Conservation (phyloP, 2,329 filamentous ascomycete species). For the Pyrenochaeta sp. region DNA sequence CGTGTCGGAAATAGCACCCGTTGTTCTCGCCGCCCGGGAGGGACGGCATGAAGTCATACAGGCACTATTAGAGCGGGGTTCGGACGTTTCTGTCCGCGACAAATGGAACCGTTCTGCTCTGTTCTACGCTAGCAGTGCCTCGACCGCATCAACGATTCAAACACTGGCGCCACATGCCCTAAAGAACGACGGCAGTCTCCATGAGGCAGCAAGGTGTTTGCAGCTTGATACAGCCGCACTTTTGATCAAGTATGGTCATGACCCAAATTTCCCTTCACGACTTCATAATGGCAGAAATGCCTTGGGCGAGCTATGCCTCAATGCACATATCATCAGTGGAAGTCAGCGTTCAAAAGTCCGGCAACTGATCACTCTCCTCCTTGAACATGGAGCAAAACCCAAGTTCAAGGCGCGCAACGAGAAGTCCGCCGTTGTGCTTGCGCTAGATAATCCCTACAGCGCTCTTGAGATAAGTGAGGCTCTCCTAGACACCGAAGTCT, state of each 20-base stretch:
- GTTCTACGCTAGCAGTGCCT: constrained; percentile 64
- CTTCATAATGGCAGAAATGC: constrained; percentile 70
- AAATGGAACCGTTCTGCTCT: constrained; percentile 66
- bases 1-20: constrained; percentile 63
- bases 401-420: constrained; percentile 62
- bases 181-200: constrained; percentile 71
- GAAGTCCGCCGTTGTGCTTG: constrained; percentile 68
- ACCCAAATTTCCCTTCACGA: constrained; percentile 71
- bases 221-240: constrained; percentile 65
- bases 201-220: constrained; percentile 69
- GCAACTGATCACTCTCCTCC: constrained; percentile 63
- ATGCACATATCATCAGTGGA: constrained; percentile 58
- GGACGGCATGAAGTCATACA: constrained; percentile 67
- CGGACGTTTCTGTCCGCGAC: constrained; percentile 68
- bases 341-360: constrained; percentile 37
- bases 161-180: constrained; percentile 65
- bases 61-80: constrained; percentile 64
- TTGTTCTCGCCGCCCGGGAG: constrained; percentile 67
- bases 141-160: constrained; percentile 34
- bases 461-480: constrained; percentile 65
- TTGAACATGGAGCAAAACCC: constrained; percentile 66
- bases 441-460: constrained; percentile 64
- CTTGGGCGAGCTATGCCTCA: constrained; percentile 69
- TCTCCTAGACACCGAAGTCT: constrained; percentile 70
- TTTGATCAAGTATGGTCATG: constrained; percentile 67